Percentiles rank a stretch among this genome's conserved stretches.
Evolutionary conservation across 2,329 filamentous ascomycete genomes (phyloP).

Genomic region (Trichoderma koningiopsis): DNA sequence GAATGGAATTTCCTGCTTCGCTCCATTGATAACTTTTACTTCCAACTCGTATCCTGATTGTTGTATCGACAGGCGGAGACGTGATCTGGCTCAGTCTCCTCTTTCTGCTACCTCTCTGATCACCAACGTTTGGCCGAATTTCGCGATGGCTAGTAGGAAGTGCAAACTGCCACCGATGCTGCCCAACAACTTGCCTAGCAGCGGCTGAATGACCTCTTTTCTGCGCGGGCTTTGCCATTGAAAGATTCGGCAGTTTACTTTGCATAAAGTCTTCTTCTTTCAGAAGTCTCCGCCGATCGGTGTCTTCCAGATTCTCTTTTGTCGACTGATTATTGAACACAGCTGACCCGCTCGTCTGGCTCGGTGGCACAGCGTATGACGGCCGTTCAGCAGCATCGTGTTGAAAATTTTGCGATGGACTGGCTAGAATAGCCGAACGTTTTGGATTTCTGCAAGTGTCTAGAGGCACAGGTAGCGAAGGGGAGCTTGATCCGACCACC

Average conservation of each 20-base stretch:
- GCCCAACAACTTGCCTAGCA: not conserved
- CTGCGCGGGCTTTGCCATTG: constrained; percentile 30
- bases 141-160: not conserved
- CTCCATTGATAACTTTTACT: constrained; percentile 37
- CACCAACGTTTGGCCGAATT: not conserved
- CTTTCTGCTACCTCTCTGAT: not conserved
- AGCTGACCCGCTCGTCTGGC: not conserved
- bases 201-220: not conserved
- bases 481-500: not conserved
- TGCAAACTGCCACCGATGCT: not conserved
- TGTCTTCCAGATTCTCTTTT: not conserved
- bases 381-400: not conserved
- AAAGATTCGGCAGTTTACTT: constrained; percentile 37
- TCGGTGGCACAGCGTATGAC: not conserved
- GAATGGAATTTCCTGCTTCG: constrained; percentile 33
- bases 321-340: not conserved
- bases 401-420: too few species aligned
- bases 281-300: constrained; percentile 34
- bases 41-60: constrained; percentile 36
- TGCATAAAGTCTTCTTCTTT: constrained; percentile 39
- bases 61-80: not conserved
- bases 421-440: not conserved
- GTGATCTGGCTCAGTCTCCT: not conserved
- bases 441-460: not conserved
- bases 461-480: not conserved